Conservation (phyloP, 108 stramenopile species). For the Skeletonema costatum region DNA sequence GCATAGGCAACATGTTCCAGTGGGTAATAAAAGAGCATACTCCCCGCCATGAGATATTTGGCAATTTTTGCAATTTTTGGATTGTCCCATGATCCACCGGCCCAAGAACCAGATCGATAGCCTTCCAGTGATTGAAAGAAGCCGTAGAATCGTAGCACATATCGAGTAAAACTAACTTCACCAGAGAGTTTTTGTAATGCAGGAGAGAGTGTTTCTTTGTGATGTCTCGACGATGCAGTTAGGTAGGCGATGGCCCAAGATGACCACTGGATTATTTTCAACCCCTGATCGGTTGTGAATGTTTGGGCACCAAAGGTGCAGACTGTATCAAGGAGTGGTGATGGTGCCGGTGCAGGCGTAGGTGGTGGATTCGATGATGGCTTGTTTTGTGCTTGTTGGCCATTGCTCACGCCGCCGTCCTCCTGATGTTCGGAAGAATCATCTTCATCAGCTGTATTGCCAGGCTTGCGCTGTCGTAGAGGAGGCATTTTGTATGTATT, state of each 20-base stretch:
- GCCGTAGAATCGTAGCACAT: constrained; percentile 66
- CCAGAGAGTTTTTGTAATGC: constrained; percentile 47
- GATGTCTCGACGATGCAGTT: constrained; percentile 21
- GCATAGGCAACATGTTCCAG: constrained; percentile 75
- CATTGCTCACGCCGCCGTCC: not conserved
- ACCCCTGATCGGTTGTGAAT: constrained; percentile 57
- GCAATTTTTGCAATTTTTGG: constrained; percentile 51
- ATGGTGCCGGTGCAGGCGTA: constrained; percentile 2
- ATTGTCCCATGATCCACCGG: constrained; percentile 36
- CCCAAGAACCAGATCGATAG: constrained; percentile 64
- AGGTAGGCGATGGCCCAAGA: constrained; percentile 61
- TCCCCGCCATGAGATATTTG: constrained; percentile 67
- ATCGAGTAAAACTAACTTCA: constrained; percentile 69
- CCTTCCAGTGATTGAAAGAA: constrained; percentile 69
- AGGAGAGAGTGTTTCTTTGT: constrained; percentile 25
- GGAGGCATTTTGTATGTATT: not conserved
- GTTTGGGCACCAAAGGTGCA: constrained; percentile 31
- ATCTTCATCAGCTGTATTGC: not conserved
- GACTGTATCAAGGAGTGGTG: constrained; percentile 22
- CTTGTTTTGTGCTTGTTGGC: not conserved
- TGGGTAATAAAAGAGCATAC: constrained; percentile 79
- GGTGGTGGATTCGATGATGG: not conserved
- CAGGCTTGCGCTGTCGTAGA: not conserved
- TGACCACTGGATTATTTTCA: constrained; percentile 76
- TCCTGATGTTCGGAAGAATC: not conserved